These are phyloP conservation scores for Silene latifolia DNA, from an alignment of 148 eudicot species.

Conservation along the genomic window DNA sequence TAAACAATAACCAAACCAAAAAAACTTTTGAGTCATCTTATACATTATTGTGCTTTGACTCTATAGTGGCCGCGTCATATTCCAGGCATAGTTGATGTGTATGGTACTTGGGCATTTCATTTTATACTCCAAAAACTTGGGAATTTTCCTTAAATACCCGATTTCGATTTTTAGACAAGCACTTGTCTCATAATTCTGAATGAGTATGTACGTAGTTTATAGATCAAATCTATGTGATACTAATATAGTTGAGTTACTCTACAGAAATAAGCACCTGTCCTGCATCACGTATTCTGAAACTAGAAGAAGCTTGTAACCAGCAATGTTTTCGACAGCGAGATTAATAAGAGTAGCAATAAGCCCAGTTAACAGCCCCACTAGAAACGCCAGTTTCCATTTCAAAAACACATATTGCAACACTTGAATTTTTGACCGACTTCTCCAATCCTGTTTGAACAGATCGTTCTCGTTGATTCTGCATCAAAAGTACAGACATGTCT, in stretches of 20 bases:
- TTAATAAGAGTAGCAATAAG: constrained; percentile 39
- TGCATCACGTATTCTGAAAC: constrained; percentile 30
- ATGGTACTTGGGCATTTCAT: neutral
- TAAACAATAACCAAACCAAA: constrained; percentile 5
- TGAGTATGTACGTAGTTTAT: neutral
- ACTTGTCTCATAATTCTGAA: neutral
- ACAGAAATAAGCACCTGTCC: constrained; percentile 23
- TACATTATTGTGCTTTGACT: neutral
- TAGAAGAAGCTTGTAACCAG: constrained; percentile 45
- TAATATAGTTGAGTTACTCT: neutral
- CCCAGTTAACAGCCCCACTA: constrained; percentile 40
- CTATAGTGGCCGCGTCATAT: no score
- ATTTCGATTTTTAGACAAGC: no score
- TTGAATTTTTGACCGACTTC: constrained; percentile 39
- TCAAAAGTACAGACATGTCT: neutral
- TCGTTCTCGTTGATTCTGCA: constrained; percentile 47
- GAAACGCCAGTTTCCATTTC: constrained; percentile 41
- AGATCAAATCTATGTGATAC: neutral
- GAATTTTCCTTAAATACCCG: neutral
- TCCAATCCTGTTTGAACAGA: constrained; percentile 43
- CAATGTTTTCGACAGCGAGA: constrained; percentile 42
- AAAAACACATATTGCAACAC: constrained; percentile 37
- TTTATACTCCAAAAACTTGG: neutral
- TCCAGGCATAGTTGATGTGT: neutral
- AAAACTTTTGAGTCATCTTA: neutral